Conservation (phyloP, 208 protist species). For the Strigomonas oncopelti region DNA sequence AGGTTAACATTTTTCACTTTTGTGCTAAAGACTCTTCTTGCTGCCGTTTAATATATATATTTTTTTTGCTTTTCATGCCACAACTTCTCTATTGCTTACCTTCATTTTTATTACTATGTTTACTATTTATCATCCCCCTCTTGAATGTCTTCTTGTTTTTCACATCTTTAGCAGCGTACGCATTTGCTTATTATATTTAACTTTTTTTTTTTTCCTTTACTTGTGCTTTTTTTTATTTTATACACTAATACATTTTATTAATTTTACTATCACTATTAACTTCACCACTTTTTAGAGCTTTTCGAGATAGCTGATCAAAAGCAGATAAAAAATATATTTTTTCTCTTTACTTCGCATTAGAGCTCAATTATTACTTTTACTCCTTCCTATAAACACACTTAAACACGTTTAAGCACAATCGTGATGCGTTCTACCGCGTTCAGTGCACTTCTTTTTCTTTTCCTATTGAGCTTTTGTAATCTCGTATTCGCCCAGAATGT, state of each 20-base stretch:
- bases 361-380: slow-evolving; percentile 6
- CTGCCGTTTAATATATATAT: not conserved
- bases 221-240: not conserved
- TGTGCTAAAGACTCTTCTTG: not conserved
- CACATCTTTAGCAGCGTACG: not conserved
- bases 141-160: not conserved
- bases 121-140: not conserved
- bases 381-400: not conserved
- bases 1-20: not conserved
- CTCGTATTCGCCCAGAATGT: no score
- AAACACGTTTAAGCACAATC: not conserved
- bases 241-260: slow-evolving; percentile 6
- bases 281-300: no score
- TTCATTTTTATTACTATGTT: not conserved
- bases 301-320: no score
- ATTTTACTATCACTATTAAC: slow-evolving; percentile 1
- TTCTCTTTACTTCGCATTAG: no score
- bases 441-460: no score
- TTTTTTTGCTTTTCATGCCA: not conserved
- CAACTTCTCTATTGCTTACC: not conserved
- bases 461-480: no score
- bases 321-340: no score
- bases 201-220: not conserved
- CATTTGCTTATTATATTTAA: not conserved
- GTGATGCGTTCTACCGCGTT: no score